Evolutionary conservation across 352 stramenopile species (phyloP), one percentile per base, ranked within the genome.

Genomic region (Thalassiosira allenii): DNA sequence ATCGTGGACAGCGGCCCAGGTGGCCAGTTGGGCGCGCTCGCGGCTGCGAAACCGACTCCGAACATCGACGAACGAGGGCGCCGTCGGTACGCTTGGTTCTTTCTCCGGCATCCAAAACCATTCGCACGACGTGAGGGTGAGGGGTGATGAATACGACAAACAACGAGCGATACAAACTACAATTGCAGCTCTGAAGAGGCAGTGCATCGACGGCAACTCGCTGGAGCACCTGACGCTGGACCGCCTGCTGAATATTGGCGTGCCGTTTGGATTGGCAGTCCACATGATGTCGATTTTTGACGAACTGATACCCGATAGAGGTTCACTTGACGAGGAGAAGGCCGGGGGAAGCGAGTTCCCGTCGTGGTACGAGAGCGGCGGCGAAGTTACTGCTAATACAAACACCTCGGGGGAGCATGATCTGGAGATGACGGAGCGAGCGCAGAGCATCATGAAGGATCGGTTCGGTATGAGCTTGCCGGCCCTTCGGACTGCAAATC

Each of bases 381-480:
- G 17, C 8, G 37, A 9, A 47, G 37, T 47, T 17, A 47, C 9
- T 47, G 37, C 9, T 47, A 47, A 47, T 47, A 63, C 23, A 23
- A 59, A 49, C 34, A 32, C 47, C 25, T 22, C 17, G 14, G 40
- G 32, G n/a, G 32, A 53, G 23, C n/a, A 52, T 17, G 54, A 69
- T 29, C 6, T 11, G 43, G 3, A 67, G 20, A 67, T 58, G 54
- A 32, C 64, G n/a, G 62, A 68, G 12, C 54, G 47, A 65, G 73
- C 54, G 12, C 73, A 70, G 33, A 53, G 53, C 22, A 44, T 89
- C 11, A 89, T 89, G 83, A 84, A 85, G 27, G 74, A 89, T 54
- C 51, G 70, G 33, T 89, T 79, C 70, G 83, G 83, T 20, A 57
- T 89, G 14, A 30, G 77, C 32, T 59, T 89, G 20, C 83, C 83